Evolutionary conservation across 2,329 filamentous ascomycete genomes (phyloP).

Genomic region (Orbilia ellipsospora): DNA sequence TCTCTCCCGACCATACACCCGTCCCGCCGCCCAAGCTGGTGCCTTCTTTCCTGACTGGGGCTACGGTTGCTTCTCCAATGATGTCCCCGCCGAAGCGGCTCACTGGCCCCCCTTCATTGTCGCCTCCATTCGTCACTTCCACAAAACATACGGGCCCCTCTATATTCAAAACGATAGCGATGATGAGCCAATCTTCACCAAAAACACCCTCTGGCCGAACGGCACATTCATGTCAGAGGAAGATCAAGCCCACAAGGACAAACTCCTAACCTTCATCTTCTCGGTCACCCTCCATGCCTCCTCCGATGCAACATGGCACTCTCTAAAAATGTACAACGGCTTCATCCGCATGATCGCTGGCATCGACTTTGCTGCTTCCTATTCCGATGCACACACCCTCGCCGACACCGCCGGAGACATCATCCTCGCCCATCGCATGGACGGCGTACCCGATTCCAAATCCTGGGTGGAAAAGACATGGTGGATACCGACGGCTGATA

Average conservation of each 20-base stretch:
- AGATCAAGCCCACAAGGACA: constrained; percentile 57
- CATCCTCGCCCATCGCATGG: constrained; percentile 55
- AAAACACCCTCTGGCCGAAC: constrained; percentile 47
- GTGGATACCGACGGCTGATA: constrained; percentile 57
- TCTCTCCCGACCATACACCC: constrained; percentile 46
- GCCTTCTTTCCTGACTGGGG: constrained; percentile 60
- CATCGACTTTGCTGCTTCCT: constrained; percentile 57
- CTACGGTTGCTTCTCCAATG: constrained; percentile 58
- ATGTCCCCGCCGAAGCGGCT: constrained; percentile 57
- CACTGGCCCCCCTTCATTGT: constrained; percentile 59
- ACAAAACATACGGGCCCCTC: constrained; percentile 56
- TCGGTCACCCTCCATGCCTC: constrained; percentile 56
- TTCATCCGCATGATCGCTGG: constrained; percentile 56
- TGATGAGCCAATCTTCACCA: constrained; percentile 4
- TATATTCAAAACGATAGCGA: constrained; percentile 24
- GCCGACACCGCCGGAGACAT: constrained; percentile 58
- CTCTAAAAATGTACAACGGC: constrained; percentile 57
- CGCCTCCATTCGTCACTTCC: constrained; percentile 57
- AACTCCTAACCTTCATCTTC: constrained; percentile 58
- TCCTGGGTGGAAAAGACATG: constrained; percentile 56
- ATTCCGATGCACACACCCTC: constrained; percentile 54
- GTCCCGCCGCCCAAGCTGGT: constrained; percentile 57
- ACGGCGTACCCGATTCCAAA: constrained; percentile 47
- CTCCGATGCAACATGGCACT: constrained; percentile 59
- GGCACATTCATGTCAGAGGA: constrained; percentile 35